These are phyloP conservation scores for Alternaria sp. DNA, from an alignment of 2,329 filamentous ascomycete species.

Conservation along the genomic window DNA sequence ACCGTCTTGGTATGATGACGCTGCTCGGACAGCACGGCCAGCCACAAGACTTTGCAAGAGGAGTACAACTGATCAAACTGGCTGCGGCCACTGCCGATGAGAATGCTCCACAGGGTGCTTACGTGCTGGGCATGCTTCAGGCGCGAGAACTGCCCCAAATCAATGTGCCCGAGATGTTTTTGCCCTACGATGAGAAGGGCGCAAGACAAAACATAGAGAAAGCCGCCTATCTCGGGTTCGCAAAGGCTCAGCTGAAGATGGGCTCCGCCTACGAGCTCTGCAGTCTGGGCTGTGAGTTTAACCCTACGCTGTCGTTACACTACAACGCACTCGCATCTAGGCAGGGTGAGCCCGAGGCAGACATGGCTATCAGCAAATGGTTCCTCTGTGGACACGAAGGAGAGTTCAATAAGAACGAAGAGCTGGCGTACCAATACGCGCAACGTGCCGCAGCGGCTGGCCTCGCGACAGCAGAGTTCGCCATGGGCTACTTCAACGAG, in stretches of 20 bases:
- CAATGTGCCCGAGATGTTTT: conserved; percentile 73
- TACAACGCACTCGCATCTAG: conserved; percentile 94
- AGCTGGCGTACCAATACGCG: conserved; percentile 90
- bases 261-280: conserved; percentile 94
- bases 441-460: conserved; percentile 83
- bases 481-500: conserved; percentile 96
- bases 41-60: conserved; percentile 78
- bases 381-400: conserved; percentile 95
- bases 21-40: conserved; percentile 93
- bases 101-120: conserved; percentile 95
- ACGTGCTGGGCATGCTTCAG: conserved; percentile 93
- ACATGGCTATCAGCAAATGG: conserved; percentile 98
- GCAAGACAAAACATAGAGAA: conserved; percentile 94
- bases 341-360: conserved; percentile 91
- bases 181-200: conserved; percentile 75
- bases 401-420: conserved; percentile 94
- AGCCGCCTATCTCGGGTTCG: conserved; percentile 93
- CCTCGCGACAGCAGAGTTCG: conserved; percentile 91
- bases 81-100: conserved; percentile 91
- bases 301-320: conserved; percentile 89
- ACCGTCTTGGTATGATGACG: conserved; percentile 96
- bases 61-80: conserved; percentile 81
- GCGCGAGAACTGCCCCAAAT: conserved; percentile 93
- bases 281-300: conserved; percentile 92
- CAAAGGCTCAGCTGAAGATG: conserved; percentile 97